Conservation (phyloP, 2,329 filamentous ascomycete genomes). For the Juglanconis oblonga region DNA sequence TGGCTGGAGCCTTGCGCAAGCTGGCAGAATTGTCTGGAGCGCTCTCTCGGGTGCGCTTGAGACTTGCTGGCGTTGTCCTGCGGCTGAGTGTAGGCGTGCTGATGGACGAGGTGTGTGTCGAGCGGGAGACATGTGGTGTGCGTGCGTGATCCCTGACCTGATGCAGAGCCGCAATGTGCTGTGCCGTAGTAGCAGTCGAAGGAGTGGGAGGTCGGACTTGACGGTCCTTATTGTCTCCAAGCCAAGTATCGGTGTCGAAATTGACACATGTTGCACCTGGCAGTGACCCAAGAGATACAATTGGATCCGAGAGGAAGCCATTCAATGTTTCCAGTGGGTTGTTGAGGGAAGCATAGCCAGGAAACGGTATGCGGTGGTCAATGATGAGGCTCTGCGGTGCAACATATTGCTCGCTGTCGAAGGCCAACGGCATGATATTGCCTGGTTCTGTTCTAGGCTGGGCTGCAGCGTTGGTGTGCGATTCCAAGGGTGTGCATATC, state of each 20-base stretch:
- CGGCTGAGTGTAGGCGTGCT: not conserved
- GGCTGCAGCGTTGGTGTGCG: not conserved
- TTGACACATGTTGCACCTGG: too few relatives aligned
- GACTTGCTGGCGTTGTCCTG: not conserved
- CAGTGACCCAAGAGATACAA: too few relatives aligned
- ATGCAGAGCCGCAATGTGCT: not conserved
- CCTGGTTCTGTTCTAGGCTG: not conserved
- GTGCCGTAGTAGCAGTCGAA: too few relatives aligned
- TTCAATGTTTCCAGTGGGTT: too few relatives aligned
- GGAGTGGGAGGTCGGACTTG: not conserved
- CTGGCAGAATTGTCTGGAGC: not conserved
- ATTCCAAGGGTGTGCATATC: not conserved
- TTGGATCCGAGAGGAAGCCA: not conserved
- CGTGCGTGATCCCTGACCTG: not conserved
- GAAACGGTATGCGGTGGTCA: not conserved
- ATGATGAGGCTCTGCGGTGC: not conserved
- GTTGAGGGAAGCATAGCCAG: too few relatives aligned
- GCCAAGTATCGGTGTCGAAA: too few relatives aligned
- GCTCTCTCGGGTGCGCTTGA: not conserved
- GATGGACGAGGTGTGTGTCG: not conserved
- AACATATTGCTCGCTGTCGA: too few relatives aligned
- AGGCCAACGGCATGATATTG: not conserved
- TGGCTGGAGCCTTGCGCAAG: too few relatives aligned
- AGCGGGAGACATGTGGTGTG: not conserved
- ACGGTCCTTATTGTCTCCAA: not conserved